Base-by-base conservation (phyloP, 306 rosid genomes). In the Datisca glomerata region DNA sequence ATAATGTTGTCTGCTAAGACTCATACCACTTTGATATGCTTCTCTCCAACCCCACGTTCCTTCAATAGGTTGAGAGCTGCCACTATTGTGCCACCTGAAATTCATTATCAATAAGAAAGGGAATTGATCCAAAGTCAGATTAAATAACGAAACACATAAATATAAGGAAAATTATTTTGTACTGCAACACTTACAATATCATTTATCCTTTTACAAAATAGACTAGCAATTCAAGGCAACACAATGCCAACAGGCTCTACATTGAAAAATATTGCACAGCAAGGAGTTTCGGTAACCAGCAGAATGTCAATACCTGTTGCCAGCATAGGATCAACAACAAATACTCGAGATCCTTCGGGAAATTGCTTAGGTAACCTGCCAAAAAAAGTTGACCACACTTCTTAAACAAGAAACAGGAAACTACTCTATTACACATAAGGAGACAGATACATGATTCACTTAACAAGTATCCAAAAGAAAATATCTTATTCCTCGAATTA, bases 321-420 rank as follows among this genome's bases (percentile, higher is more conserved):
- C 33, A 89, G 74, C 95, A 89, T 84, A 12, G 98, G 95, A 67
- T 89, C 98, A 14, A 80, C 83, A 45, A 80, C 66, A 63, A 84
- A 80, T 49, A 83, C 71, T 54, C 86, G 78, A 54, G 81, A 77
- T 34, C 75, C 84, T 68, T 78, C 91, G 0, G 84, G 61, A 66
- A 89, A 80, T 22, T 63, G 72, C 12, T 66, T 80, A 0, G 98
- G 98, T 61, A 89, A 51, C 84, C 98, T 89, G 57, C 28, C 39
- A 47, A 49, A 51, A 56, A 53, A 23, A n/a, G 12, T 31, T 0
- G 1, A 0, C 9, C 12, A 4, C 2, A 31, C 12, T 31, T 31
- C 12, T 4, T 31, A 13, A 21, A 10, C 33, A 50, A 38, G 34
- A 13, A 15, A 15, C 17, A 12, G 43, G 15, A 50, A 36, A 50